Percentiles rank a stretch among this genome's conserved stretches.
These are phyloP conservation scores for Eremothecium gossypii DNA, from an alignment of 1,139 yeast species.

Conservation along the genomic window DNA sequence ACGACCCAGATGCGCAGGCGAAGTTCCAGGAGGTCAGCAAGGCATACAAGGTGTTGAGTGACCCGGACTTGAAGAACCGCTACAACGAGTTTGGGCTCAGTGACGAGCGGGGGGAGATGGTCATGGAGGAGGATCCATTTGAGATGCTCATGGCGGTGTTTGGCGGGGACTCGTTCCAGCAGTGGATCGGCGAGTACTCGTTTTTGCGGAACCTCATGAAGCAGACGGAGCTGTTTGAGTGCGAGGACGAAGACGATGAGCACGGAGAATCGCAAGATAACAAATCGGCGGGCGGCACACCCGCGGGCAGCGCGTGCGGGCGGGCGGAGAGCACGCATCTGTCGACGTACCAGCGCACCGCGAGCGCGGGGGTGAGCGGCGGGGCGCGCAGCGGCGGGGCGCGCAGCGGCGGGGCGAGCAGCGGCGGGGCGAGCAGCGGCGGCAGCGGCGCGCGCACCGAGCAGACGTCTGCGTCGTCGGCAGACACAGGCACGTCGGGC, in stretches of 20 bases:
- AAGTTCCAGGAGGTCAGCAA: conserved; percentile 62
- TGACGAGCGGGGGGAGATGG: conserved; percentile 23
- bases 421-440: background rate
- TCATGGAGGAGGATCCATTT: conserved; percentile 46
- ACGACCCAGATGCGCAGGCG: conserved; percentile 62
- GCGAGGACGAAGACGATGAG: conserved; percentile 12
- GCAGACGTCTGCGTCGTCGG: conserved; percentile 3
- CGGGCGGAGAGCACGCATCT: conserved; percentile 6
- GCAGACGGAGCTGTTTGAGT: conserved; percentile 43
- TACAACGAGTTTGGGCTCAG: conserved; percentile 62
- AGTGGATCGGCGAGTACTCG: conserved; percentile 68
- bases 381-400: background rate
- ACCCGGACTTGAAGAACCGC: conserved; percentile 46
- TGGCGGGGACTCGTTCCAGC: conserved; percentile 70
- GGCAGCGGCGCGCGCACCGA: background rate
- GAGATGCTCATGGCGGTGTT: conserved; percentile 63
- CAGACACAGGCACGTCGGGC: conserved; percentile 9
- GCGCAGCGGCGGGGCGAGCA: background rate
- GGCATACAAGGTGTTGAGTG: conserved; percentile 61
- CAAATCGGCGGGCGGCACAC: background rate
- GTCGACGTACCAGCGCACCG: background rate
- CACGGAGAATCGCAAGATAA: background rate
- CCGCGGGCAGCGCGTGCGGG: conserved; percentile 6
- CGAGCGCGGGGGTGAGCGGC: background rate
- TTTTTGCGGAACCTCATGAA: conserved; percentile 52